Evolutionary conservation across 2,329 filamentous ascomycete genomes (phyloP).

Genomic region (Cadophora sp.): DNA sequence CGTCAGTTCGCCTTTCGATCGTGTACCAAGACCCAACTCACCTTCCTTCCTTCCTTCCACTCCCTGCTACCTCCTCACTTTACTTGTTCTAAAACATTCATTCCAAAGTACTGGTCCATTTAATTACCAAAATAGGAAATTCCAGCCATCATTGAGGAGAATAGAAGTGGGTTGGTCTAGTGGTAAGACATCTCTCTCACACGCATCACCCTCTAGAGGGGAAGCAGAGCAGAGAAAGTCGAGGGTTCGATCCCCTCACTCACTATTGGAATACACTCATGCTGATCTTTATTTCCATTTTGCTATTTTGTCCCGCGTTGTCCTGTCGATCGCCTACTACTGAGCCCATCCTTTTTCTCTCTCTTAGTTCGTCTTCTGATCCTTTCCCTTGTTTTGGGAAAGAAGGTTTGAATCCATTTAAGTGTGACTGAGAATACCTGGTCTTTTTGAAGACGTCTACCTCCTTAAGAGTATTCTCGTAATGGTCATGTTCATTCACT

Average conservation of each 20-base stretch:
- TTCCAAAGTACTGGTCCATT: neutral
- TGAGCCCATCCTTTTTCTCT: neutral
- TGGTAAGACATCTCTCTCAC: conserved; percentile 32
- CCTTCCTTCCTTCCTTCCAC: no score
- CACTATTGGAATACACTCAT: neutral
- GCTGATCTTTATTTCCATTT: neutral
- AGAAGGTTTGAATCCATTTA: no score
- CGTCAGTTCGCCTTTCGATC: no score
- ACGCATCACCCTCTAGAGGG: neutral
- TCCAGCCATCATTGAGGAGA: neutral
- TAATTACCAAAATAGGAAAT: neutral
- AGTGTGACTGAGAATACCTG: neutral
- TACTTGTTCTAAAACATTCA: neutral
- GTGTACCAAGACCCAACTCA: no score
- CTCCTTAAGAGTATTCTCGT: neutral
- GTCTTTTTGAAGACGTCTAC: neutral
- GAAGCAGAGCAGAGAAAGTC: conserved; percentile 22
- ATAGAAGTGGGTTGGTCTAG: conserved; percentile 25
- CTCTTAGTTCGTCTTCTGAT: no score
- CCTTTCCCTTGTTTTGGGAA: no score
- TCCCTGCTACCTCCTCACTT: no score
- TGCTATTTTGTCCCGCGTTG: no score
- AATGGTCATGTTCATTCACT: neutral
- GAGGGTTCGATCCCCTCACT: conserved; percentile 20
- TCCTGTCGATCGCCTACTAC: no score